Base-by-base conservation (phyloP, 805 yeast genomes). In the Torulaspora quercuum region DNA sequence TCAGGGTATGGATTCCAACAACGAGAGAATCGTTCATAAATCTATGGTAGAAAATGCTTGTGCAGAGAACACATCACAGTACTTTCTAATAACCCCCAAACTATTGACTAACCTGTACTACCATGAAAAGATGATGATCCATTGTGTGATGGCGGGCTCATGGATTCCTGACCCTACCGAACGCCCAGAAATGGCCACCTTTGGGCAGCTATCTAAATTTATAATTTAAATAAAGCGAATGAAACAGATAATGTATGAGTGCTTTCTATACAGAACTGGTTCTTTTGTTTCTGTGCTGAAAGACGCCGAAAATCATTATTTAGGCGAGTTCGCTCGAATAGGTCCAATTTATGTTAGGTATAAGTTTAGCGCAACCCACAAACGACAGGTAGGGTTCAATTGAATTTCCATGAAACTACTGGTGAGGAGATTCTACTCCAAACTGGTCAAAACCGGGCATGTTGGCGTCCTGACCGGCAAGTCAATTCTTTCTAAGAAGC, bases 1-100 rank as follows among this genome's bases (percentile, higher is more conserved):
- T 58, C 99, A 92, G 65, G 99, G 98, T 48, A 89, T 92, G 97
- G 99, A 92, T 64, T 83, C 94, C 8, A 76, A 76, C 42, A 92
- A 92, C 55, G 98, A 92, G 61, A 75, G 89, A 44, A 70, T 76
- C 64, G 89, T 92, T 2, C 96, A 90, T 57, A 74, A 76, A 44
- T 76, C 85, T 44, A 79, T 92, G 72, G 95, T 90, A 1, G 78
- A 82, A 37, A 79, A 82, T 30, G 90, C 97, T 0, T 85, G 95
- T 55, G 63, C 65, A 3, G 68, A 73, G 42, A 49, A 70, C 44
- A 59, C 74, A 0, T 78, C 94, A 2, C 98, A 92, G 55, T 90
- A 88, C 57, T 88, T 92, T 55, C 68, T 92, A 55, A 85, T 92
- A 25, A 92, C 97, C 0, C 98, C 98, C 0, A 92, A 92, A 61